Evolutionary conservation across 345 rosid species (phyloP).

Genomic region (rapeseed (Brassica napus)): DNA sequence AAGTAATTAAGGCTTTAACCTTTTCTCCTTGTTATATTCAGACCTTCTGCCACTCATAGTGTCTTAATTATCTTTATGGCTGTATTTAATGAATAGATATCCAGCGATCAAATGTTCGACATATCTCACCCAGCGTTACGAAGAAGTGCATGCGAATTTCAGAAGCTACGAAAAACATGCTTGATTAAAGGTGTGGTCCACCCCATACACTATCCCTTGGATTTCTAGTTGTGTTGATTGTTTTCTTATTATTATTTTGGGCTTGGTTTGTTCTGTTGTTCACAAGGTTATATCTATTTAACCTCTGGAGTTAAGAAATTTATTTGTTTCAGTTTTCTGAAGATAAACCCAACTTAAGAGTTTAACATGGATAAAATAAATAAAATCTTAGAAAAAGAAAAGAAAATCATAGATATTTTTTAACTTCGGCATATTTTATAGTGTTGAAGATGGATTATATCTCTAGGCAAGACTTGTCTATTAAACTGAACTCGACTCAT

Average conservation of each 20-base stretch:
- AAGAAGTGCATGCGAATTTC: background rate
- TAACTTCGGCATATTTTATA: background rate
- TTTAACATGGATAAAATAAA: background rate
- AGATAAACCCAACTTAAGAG: background rate
- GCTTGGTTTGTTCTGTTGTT: slow-evolving; percentile 2
- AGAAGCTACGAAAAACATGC: background rate
- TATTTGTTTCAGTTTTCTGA: background rate
- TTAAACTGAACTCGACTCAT: background rate
- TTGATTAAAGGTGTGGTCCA: background rate
- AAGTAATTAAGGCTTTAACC: slow-evolving; percentile 49
- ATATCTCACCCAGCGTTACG: background rate
- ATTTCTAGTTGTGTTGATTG: background rate
- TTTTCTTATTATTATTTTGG: too few species aligned
- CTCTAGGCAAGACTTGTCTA: background rate
- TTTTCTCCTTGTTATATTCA: background rate
- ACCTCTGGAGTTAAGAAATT: background rate
- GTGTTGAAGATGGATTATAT: too few species aligned
- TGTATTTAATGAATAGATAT: slow-evolving; percentile 3
- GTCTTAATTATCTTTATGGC: background rate
- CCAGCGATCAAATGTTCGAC: slow-evolving; percentile 9
- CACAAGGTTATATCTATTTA: background rate
- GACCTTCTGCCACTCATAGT: background rate
- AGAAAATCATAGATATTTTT: background rate
- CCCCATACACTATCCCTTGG: background rate
- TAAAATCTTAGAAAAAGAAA: too few species aligned